A percentile compares a stretch with the other conserved stretches of the same genome.
Evolutionary conservation across 2,329 filamentous ascomycete genomes (phyloP).

Genomic region (Colletotrichum navitas): DNA sequence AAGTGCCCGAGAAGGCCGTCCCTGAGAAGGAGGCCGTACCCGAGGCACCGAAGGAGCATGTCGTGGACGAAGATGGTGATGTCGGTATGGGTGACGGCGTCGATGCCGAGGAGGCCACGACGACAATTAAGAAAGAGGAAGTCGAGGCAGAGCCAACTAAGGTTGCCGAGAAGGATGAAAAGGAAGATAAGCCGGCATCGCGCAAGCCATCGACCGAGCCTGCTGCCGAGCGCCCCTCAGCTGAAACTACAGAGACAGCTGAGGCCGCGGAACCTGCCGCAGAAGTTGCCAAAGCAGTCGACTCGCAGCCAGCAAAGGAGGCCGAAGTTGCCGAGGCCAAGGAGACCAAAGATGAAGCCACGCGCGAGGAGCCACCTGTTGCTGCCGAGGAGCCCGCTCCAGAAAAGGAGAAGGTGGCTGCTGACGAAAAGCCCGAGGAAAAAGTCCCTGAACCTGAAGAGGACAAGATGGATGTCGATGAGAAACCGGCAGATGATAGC

Average conservation of each 20-base stretch:
- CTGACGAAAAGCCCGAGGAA: conserved; percentile 40
- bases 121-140: conserved; percentile 56
- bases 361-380: conserved; percentile 37
- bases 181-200: conserved; percentile 44
- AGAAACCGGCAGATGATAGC: conserved; percentile 35
- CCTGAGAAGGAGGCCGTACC: conserved; percentile 34
- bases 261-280: conserved; percentile 33
- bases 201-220: conserved; percentile 26
- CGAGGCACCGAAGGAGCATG: conserved; percentile 45
- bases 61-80: conserved; percentile 63
- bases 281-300: conserved; percentile 24
- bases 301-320: conserved; percentile 39
- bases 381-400: conserved; percentile 31
- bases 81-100: conserved; percentile 62
- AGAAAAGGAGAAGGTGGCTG: conserved; percentile 40
- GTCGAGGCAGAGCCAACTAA: conserved; percentile 50
- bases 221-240: conserved; percentile 28
- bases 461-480: conserved; percentile 45
- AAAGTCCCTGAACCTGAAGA: conserved; percentile 39
- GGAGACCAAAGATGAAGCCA: conserved; percentile 39
- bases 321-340: conserved; percentile 13
- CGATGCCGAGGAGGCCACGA: conserved; percentile 48
- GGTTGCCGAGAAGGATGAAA: conserved; percentile 45
- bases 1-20: conserved; percentile 21
- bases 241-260: conserved; percentile 44